Conservation (phyloP, 192 early-diverging fungal species). For the Chytriomyces sp. region DNA sequence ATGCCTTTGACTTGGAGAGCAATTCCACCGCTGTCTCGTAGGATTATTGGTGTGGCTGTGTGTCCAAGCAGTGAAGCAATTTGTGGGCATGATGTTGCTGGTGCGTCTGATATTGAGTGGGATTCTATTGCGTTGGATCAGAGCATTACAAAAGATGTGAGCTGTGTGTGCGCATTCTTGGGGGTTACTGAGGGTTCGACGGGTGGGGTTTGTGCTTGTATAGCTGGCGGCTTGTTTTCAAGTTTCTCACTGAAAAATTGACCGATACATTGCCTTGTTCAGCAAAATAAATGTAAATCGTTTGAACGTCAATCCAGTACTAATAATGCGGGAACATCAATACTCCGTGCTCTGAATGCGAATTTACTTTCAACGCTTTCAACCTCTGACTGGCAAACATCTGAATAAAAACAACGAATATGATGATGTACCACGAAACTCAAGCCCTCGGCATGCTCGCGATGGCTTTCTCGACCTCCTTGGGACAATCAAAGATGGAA, state of each 20-base stretch:
- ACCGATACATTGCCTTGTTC: too few species aligned
- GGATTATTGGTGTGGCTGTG: slow-evolving; percentile 20
- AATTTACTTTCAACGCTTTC: too few species aligned
- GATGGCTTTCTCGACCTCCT: background rate
- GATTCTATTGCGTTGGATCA: background rate
- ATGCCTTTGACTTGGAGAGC: slow-evolving; percentile 1
- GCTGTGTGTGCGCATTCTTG: background rate
- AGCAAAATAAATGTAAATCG: too few species aligned
- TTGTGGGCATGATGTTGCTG: slow-evolving; percentile 14
- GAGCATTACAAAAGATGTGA: too few species aligned
- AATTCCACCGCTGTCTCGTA: slow-evolving; percentile 11
- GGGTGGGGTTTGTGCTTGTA: background rate
- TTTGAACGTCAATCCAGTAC: too few species aligned
- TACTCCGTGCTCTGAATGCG: too few species aligned
- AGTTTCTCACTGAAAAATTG: background rate
- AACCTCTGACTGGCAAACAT: too few species aligned
- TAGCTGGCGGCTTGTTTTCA: background rate
- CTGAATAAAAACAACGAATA: too few species aligned
- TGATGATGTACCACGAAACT: too few species aligned
- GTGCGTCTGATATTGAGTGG: slow-evolving; percentile 16
- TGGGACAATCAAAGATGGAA: background rate
- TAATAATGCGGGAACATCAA: too few species aligned
- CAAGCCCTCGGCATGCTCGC: background rate
- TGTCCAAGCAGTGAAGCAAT: slow-evolving; percentile 30
- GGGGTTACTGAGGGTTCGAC: background rate